Percentiles rank a stretch among this genome's conserved stretches.
Evolutionary conservation across 306 rosid species (phyloP).

Genomic region (Medicago truncatula): MtrunA17r5.0-ANR NC_053043.1:18174001-18174500

Average conservation of each 20-base stretch:
- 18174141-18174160: no score
- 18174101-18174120: not conserved
- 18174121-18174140: no score
- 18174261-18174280: conserved; percentile 49
- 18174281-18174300: conserved; percentile 47
- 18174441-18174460: conserved; percentile 56
- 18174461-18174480: conserved; percentile 47
- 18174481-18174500: conserved; percentile 40
- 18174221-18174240: conserved; percentile 17
- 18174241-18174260: conserved; percentile 13
- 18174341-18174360: conserved; percentile 22
- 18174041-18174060: conserved; percentile 52
- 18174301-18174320: conserved; percentile 47
- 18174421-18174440: conserved; percentile 50
- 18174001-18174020: conserved; percentile 49
- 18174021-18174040: conserved; percentile 66
- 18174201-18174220: conserved; percentile 22
- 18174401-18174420: conserved; percentile 37
- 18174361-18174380: conserved; percentile 42
- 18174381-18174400: conserved; percentile 40
- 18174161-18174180: conserved; percentile 40
- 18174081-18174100: not conserved
- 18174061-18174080: conserved; percentile 27
- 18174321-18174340: conserved; percentile 38
- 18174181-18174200: conserved; percentile 29